phyloP scores from a whole-genome alignment of 768 basidiomycete species.

The Cytidiella melzeri region DNA sequence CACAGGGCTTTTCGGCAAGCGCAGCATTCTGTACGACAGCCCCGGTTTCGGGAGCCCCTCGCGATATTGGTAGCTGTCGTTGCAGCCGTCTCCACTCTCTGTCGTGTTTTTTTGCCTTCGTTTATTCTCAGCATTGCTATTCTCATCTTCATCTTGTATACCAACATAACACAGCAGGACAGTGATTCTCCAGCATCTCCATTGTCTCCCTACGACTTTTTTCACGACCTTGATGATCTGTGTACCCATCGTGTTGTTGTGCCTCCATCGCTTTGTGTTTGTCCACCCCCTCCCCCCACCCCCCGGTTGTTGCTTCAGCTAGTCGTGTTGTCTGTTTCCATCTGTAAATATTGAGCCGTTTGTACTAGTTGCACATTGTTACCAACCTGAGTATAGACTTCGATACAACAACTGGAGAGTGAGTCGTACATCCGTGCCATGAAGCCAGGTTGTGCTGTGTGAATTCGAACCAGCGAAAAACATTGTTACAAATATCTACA shows the following conservation, averaged over 20 bases:
- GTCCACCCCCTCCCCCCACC: too few species aligned
- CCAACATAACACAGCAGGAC: not conserved
- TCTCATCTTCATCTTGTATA: not conserved
- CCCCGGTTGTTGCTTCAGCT: constrained; percentile 13
- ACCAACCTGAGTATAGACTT: too few species aligned
- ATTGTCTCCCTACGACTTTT: not conserved
- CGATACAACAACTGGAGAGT: too few species aligned
- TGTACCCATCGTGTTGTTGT: not conserved
- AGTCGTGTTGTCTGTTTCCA: constrained; percentile 1
- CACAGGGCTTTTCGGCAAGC: constrained; percentile 54
- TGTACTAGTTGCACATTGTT: too few species aligned
- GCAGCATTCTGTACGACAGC: constrained; percentile 65
- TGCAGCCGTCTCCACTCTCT: not conserved
- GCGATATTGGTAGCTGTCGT: constrained; percentile 25
- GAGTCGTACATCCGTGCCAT: too few species aligned
- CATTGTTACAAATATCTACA: not conserved
- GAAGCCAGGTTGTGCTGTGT: too few species aligned
- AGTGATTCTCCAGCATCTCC: not conserved
- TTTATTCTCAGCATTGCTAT: not conserved
- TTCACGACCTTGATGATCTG: not conserved
- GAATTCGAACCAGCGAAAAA: too few species aligned
- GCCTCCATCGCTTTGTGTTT: constrained; percentile 12
- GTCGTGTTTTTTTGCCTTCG: not conserved
- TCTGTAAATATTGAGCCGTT: too few species aligned
- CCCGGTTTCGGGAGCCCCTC: constrained; percentile 58